phyloP scores from a whole-genome alignment of 371 early-diverging fungal genomes.

The Chytridium lagenaria region DNA sequence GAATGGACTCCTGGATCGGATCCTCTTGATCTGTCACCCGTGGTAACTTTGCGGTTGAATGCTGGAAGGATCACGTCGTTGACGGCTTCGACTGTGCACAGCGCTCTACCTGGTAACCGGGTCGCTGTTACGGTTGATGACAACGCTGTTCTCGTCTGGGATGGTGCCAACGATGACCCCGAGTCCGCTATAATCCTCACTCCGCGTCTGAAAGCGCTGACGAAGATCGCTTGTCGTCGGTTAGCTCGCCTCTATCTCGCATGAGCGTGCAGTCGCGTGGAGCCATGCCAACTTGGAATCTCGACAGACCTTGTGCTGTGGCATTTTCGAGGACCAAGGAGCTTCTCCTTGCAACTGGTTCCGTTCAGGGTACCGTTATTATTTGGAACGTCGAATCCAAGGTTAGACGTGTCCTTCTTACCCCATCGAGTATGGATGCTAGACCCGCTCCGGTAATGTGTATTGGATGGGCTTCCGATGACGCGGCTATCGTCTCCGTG shows the following conservation, averaged over 20 bases:
- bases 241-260: neutral
- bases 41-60: slow-evolving; percentile 23
- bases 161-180: slow-evolving; percentile 27
- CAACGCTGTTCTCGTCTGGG: slow-evolving; percentile 34
- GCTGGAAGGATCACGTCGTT: slow-evolving; percentile 38
- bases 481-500: slow-evolving; percentile 38
- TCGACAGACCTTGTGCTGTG: slow-evolving; percentile 33
- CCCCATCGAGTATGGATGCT: slow-evolving; percentile 26
- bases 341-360: slow-evolving; percentile 37
- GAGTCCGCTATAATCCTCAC: slow-evolving; percentile 24
- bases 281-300: slow-evolving; percentile 20
- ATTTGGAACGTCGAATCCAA: slow-evolving; percentile 43
- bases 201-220: slow-evolving; percentile 21
- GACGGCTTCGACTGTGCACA: slow-evolving; percentile 23
- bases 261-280: neutral
- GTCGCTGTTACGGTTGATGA: slow-evolving; percentile 39
- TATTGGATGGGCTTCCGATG: slow-evolving; percentile 37
- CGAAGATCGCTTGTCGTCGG: slow-evolving; percentile 10
- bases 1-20: slow-evolving; percentile 31
- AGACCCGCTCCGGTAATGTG: slow-evolving; percentile 35
- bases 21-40: slow-evolving; percentile 20
- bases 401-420: slow-evolving; percentile 31
- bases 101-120: neutral
- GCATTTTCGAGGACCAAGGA: slow-evolving; percentile 38
- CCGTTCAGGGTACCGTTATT: slow-evolving; percentile 26